A percentile compares a stretch with the other conserved stretches of the same genome.
Conservation (phyloP, 208 protist genomes). For the Crithidia mellificae region DNA sequence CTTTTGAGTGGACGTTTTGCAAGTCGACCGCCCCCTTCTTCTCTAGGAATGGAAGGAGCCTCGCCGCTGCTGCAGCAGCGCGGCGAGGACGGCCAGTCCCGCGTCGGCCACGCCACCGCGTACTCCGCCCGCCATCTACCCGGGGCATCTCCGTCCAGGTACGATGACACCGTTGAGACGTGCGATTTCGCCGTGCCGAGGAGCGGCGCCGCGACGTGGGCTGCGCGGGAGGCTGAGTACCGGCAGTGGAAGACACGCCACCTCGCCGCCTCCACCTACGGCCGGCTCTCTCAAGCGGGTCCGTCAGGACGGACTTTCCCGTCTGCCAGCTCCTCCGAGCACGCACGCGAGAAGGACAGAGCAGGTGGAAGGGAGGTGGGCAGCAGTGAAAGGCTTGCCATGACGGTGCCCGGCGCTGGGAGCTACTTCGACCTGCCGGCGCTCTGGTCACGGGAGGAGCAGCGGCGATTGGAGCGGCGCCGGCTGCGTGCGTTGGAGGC, state of each 20-base stretch:
- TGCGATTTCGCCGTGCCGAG: not conserved
- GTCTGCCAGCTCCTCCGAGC: too few relatives aligned
- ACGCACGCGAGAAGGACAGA: too few relatives aligned
- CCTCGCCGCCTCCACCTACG: slow-evolving; percentile 31
- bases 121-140: too few relatives aligned
- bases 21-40: too few relatives aligned
- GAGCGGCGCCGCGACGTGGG: slow-evolving; percentile 12
- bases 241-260: slow-evolving; percentile 38
- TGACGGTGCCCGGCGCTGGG: not conserved
- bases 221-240: slow-evolving; percentile 43
- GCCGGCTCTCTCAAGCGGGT: slow-evolving; percentile 8
- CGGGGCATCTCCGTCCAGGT: too few relatives aligned
- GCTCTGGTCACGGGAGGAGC: slow-evolving; percentile 19
- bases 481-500: slow-evolving; percentile 38
- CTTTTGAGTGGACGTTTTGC: too few relatives aligned
- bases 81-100: too few relatives aligned
- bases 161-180: too few relatives aligned
- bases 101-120: too few relatives aligned
- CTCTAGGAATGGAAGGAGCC: too few relatives aligned
- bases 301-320: too few relatives aligned
- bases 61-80: too few relatives aligned
- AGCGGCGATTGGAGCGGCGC: slow-evolving; percentile 21
- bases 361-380: not conserved
- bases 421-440: not conserved
- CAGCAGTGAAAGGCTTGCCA: not conserved